A percentile compares a stretch with the other conserved stretches of the same genome.
Evolutionary conservation across 2,329 filamentous ascomycete species (phyloP).

Genomic region (Phoma herbarum): DNA sequence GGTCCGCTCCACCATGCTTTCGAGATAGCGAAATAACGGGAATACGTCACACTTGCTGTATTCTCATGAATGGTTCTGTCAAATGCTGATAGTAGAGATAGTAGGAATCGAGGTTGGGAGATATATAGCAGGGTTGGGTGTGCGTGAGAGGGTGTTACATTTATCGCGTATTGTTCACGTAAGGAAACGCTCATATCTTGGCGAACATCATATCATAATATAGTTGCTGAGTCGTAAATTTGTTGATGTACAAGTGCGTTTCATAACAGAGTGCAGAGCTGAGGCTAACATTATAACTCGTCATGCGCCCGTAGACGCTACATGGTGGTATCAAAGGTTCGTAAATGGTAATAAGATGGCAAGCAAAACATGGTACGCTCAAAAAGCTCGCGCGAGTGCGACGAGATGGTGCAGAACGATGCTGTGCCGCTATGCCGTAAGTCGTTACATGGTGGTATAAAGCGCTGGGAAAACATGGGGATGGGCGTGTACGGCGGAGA

Average conservation of each 20-base stretch:
- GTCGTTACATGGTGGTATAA: conserved; percentile 15
- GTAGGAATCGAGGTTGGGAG: not conserved
- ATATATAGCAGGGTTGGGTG: not conserved
- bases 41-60: conserved; percentile 12
- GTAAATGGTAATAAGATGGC: not conserved
- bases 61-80: not conserved
- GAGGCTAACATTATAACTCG: too few relatives aligned
- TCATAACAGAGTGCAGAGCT: too few relatives aligned
- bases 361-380: not conserved
- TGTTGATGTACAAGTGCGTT: conserved; percentile 17
- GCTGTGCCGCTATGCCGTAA: conserved; percentile 6
- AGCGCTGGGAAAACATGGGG: conserved; percentile 14
- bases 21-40: conserved; percentile 13
- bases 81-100: not conserved
- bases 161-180: too few relatives aligned
- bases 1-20: not conserved
- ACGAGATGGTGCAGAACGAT: too few relatives aligned
- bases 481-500: too few relatives aligned
- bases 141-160: too few relatives aligned
- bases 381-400: too few relatives aligned
- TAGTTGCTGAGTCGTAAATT: conserved; percentile 2
- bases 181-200: not conserved
- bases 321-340: conserved; percentile 11
- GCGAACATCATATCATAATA: not conserved
- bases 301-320: not conserved